Conservation (phyloP, 2,329 filamentous ascomycete genomes). For the Exophiala spinifera region DNA sequence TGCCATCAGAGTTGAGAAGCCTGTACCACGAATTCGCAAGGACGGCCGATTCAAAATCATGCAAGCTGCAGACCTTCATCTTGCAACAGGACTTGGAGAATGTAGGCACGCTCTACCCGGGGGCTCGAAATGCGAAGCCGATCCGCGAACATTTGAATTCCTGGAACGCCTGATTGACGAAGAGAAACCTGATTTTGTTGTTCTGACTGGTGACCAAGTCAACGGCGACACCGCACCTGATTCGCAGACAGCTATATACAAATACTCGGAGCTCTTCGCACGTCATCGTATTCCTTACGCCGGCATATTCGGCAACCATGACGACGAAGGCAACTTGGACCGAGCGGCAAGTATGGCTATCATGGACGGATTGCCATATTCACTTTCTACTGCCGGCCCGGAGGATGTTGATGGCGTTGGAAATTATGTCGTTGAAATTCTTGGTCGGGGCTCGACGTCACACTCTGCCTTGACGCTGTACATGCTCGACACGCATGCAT, state of each 20-base stretch:
- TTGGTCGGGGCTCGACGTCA: conserved; percentile 72
- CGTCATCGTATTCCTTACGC: conserved; percentile 88
- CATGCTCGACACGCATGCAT: conserved; percentile 86
- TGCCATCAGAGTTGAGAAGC: conserved; percentile 63
- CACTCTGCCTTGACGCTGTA: conserved; percentile 95
- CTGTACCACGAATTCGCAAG: conserved; percentile 72
- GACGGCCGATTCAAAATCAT: conserved; percentile 97
- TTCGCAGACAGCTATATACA: conserved; percentile 89
- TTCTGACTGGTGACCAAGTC: conserved; percentile 90
- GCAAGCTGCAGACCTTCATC: conserved; percentile 89
- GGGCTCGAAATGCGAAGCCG: conserved; percentile 80
- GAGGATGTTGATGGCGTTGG: conserved; percentile 83
- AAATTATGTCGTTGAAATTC: conserved; percentile 90
- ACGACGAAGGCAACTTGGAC: conserved; percentile 81
- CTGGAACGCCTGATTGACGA: conserved; percentile 79
- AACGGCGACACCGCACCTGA: conserved; percentile 92
- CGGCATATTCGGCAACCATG: conserved; percentile 95
- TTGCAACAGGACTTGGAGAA: conserved; percentile 81
- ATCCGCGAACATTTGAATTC: conserved; percentile 87
- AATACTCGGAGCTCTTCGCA: conserved; percentile 79
- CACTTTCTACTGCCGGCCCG: conserved; percentile 79
- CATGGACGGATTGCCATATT: conserved; percentile 83
- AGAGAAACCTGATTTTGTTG: conserved; percentile 88
- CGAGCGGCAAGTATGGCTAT: conserved; percentile 79
- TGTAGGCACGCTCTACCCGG: conserved; percentile 85